Percentiles rank a stretch among this genome's conserved stretches.
phyloP scores from a whole-genome alignment of 225 moss, liverwort and hornwort genomes.

The Antitrichia curtipendula region DNA sequence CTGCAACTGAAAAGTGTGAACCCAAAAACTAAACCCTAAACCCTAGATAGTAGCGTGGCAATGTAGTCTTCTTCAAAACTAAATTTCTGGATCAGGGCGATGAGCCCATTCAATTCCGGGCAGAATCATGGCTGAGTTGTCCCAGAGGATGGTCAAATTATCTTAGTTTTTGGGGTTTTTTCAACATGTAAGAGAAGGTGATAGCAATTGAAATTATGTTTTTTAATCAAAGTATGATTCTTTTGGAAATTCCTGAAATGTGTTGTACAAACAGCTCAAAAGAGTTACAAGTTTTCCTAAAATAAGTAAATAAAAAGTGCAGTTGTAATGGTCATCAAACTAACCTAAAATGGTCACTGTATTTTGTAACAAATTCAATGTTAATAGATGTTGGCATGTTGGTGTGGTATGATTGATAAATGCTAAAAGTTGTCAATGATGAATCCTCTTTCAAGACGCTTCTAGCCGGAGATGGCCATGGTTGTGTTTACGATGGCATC shows the following conservation, averaged over 20 bases:
- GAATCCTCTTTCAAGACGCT: neutral
- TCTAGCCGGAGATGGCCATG: neutral
- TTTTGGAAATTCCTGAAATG: neutral
- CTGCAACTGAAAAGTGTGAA: neutral
- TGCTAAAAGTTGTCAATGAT: neutral
- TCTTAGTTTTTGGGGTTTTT: too few species aligned
- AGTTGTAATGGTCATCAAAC: neutral
- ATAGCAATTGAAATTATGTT: neutral
- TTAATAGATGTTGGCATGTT: neutral
- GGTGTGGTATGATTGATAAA: slow-evolving; percentile 3
- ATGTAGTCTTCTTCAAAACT: too few species aligned
- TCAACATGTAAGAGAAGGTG: neutral
- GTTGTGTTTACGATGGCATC: neutral
- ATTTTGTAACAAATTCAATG: neutral
- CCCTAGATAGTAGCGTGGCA: neutral
- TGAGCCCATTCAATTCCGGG: neutral
- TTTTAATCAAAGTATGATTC: neutral
- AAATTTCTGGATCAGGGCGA: neutral
- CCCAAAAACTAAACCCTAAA: too few species aligned
- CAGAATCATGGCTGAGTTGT: neutral
- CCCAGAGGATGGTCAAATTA: neutral
- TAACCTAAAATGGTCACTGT: neutral
- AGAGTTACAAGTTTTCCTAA: neutral
- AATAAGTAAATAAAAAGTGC: too few species aligned
- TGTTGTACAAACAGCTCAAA: neutral